Percentiles rank a stretch among this genome's conserved stretches.
Evolutionary conservation across 225 moss, liverwort and hornwort genomes (phyloP).

Genomic region (Thuidium tamariscinum): DNA sequence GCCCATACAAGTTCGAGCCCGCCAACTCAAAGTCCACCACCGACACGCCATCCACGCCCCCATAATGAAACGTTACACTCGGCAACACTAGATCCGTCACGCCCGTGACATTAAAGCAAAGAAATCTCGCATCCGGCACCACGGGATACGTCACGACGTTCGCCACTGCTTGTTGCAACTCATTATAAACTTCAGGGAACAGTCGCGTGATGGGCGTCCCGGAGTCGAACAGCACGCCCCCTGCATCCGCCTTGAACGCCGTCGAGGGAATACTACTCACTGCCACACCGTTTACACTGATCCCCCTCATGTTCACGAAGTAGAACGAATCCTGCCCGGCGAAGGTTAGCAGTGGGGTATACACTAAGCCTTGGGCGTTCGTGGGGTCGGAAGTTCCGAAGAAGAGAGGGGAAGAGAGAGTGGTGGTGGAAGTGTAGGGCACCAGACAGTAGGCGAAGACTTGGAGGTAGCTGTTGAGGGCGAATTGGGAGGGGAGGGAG

Average conservation of each 20-base stretch:
- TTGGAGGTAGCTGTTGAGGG: neutral
- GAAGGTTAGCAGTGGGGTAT: too few species aligned
- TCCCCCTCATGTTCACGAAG: too few species aligned
- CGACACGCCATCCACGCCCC: too few species aligned
- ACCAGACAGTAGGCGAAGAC: neutral
- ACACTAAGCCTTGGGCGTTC: too few species aligned
- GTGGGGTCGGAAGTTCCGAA: too few species aligned
- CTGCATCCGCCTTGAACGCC: too few species aligned
- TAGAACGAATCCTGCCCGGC: too few species aligned
- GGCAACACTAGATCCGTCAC: neutral
- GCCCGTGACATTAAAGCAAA: neutral
- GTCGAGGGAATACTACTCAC: too few species aligned
- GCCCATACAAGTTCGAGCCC: neutral
- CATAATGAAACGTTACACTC: neutral
- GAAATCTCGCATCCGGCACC: neutral
- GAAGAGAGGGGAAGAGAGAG: neutral
- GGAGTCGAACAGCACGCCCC: neutral
- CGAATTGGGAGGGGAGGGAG: neutral
- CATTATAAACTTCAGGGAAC: neutral
- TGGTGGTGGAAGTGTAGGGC: neutral
- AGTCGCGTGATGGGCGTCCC: neutral
- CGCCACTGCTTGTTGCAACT: neutral
- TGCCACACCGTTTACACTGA: too few species aligned
- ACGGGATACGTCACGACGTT: neutral
- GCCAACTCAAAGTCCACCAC: neutral